A percentile compares a stretch with the other conserved stretches of the same genome.
Evolutionary conservation across 371 early-diverging fungal genomes (phyloP).

Genomic region (Apophysomyces ossiformis): DNA sequence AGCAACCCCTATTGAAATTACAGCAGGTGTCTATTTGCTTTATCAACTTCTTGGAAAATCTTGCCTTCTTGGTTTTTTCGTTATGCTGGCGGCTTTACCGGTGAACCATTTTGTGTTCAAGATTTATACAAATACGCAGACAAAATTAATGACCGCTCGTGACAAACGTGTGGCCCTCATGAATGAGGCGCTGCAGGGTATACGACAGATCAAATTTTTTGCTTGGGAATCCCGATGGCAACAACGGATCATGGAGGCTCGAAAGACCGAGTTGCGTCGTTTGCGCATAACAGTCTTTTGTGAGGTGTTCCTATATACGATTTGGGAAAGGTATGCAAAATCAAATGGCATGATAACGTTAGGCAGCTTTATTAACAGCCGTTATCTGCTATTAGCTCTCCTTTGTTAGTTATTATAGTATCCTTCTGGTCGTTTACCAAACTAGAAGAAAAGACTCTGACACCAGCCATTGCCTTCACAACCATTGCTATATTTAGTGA

Average conservation of each 20-base stretch:
- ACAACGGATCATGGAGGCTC: conserved; percentile 18
- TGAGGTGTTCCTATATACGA: background rate
- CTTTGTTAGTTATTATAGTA: conserved; percentile 53
- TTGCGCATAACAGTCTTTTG: conserved; percentile 15
- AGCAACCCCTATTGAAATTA: conserved; percentile 48
- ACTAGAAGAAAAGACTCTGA: conserved; percentile 49
- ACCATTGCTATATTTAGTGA: conserved; percentile 50
- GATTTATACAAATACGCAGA: conserved; percentile 34
- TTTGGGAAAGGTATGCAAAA: conserved; percentile 11
- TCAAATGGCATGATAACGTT: too few relatives aligned
- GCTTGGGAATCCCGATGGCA: conserved; percentile 36
- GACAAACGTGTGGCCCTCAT: conserved; percentile 38
- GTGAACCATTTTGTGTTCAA: conserved; percentile 15
- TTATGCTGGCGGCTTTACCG: conserved; percentile 29
- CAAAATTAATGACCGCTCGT: conserved; percentile 32
- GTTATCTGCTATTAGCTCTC: conserved; percentile 25
- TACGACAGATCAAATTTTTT: conserved; percentile 58
- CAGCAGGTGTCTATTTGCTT: conserved; percentile 51
- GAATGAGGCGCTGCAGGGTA: conserved; percentile 45
- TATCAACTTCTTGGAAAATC: conserved; percentile 59
- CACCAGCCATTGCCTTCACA: conserved; percentile 60
- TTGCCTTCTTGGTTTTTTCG: conserved; percentile 53
- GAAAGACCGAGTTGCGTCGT: conserved; percentile 44
- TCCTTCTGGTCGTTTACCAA: conserved; percentile 55
- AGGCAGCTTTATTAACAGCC: too few relatives aligned